phyloP scores from a whole-genome alignment of 73 alveolate genomes.

The Durusdinium trenchii region DNA sequence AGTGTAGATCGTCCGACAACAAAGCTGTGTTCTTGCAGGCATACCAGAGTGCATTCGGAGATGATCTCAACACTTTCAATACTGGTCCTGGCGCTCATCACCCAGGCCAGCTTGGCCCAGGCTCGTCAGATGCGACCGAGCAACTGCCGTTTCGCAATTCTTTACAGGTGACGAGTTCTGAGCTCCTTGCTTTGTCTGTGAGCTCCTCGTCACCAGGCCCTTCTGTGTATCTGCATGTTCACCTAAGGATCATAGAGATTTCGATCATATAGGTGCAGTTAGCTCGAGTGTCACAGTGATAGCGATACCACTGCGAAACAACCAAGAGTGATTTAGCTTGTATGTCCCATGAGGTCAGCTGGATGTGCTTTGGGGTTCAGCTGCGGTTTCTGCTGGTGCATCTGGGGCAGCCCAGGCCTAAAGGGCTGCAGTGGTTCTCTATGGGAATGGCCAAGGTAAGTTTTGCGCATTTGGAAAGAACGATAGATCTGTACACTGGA shows the following conservation, averaged over 20 bases:
- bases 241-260: no score
- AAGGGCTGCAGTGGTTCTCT: not conserved
- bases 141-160: not conserved
- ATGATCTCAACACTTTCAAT: not conserved
- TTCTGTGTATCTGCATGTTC: no score
- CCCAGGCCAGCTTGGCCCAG: no score
- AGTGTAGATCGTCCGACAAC: not conserved
- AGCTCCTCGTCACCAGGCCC: conserved; percentile 95
- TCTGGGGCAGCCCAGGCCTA: conserved; percentile 87
- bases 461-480: no score
- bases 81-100: no score
- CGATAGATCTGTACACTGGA: no score
- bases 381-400: conserved; percentile 53
- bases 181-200: conserved; percentile 94
- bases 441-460: not conserved
- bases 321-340: no score
- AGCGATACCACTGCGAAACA: no score
- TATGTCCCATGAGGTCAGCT: conserved; percentile 41
- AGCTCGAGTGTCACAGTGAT: no score
- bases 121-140: not conserved
- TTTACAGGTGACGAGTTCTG: conserved; percentile 76
- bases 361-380: conserved; percentile 68
- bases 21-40: not conserved
- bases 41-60: not conserved
- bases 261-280: no score